Percentiles rank a stretch among this genome's conserved stretches.
phyloP scores from a whole-genome alignment of 2,329 filamentous ascomycete species.

The Diplodia scrobiculata region DNA sequence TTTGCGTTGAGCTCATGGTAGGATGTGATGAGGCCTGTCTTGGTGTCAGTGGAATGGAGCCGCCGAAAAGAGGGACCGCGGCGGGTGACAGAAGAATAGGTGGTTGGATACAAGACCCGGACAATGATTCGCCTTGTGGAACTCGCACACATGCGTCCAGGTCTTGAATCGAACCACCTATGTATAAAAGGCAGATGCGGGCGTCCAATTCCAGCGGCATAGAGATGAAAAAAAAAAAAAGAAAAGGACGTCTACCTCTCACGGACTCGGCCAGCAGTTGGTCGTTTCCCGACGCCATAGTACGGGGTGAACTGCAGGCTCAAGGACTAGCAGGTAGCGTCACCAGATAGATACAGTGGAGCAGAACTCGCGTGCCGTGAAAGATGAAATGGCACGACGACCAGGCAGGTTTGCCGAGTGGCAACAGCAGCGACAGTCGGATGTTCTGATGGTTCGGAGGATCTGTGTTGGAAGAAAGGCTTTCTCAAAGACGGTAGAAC shows the following conservation, averaged over 20 bases:
- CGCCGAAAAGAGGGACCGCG: background rate
- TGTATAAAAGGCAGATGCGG: too few relatives aligned
- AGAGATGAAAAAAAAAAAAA: background rate
- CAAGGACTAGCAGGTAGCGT: too few relatives aligned
- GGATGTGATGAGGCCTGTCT: constrained; percentile 61
- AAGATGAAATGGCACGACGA: background rate
- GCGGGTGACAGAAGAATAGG: too few relatives aligned
- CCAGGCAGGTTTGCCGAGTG: background rate
- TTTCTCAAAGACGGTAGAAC: background rate
- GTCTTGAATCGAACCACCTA: too few relatives aligned
- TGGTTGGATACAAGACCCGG: too few relatives aligned
- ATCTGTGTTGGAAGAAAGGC: too few relatives aligned
- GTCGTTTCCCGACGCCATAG: background rate
- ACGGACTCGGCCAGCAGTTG: constrained; percentile 37
- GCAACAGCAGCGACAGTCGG: background rate
- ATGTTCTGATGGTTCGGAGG: background rate
- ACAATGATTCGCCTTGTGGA: too few relatives aligned
- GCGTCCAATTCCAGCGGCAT: too few relatives aligned
- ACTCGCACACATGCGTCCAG: too few relatives aligned
- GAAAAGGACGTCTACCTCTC: constrained; percentile 37
- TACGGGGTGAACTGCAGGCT: background rate
- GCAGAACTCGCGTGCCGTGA: too few relatives aligned
- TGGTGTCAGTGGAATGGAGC: background rate
- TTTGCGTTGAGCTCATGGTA: constrained; percentile 72
- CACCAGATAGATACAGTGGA: too few relatives aligned